These are phyloP conservation scores for Ceriops zippeliana DNA, from an alignment of 345 rosid species.

Conservation along the genomic window DNA sequence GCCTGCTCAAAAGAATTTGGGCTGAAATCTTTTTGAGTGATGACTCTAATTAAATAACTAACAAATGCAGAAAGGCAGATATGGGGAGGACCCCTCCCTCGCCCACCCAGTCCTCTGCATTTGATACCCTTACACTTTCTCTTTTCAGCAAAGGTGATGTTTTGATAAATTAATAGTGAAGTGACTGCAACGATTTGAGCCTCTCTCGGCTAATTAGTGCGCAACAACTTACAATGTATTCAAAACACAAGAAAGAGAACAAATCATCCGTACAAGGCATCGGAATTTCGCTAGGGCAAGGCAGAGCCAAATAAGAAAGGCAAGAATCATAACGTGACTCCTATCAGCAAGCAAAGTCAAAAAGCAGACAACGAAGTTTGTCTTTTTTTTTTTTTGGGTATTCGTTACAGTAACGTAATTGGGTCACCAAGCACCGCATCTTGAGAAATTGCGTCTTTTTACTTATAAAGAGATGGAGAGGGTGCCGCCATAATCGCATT, in stretches of 20 bases:
- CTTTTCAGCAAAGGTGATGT: constrained; percentile 1
- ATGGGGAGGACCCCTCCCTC: constrained; percentile 1
- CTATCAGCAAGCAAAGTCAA: constrained; percentile 43
- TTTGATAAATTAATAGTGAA: neutral
- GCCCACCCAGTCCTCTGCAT: neutral
- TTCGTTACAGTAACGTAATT: neutral
- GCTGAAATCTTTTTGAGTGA: too few relatives aligned
- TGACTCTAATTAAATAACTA: neutral
- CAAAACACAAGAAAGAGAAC: constrained; percentile 1
- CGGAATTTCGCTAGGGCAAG: neutral
- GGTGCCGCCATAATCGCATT: constrained; percentile 15
- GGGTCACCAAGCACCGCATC: neutral
- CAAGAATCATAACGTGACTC: constrained; percentile 20
- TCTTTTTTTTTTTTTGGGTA: neutral
- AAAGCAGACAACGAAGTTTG: constrained; percentile 22
- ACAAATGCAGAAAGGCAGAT: neutral
- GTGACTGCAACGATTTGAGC: neutral
- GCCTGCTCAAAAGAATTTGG: too few relatives aligned
- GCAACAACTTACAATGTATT: neutral
- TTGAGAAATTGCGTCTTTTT: neutral
- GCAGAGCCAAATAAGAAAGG: constrained; percentile 12
- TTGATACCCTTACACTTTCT: constrained; percentile 9
- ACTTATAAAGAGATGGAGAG: neutral
- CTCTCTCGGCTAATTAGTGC: neutral
- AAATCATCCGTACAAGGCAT: neutral